These are phyloP conservation scores for Penicillium pulvis DNA, from an alignment of 495 filamentous ascomycete genomes.

Conservation along the genomic window DNA sequence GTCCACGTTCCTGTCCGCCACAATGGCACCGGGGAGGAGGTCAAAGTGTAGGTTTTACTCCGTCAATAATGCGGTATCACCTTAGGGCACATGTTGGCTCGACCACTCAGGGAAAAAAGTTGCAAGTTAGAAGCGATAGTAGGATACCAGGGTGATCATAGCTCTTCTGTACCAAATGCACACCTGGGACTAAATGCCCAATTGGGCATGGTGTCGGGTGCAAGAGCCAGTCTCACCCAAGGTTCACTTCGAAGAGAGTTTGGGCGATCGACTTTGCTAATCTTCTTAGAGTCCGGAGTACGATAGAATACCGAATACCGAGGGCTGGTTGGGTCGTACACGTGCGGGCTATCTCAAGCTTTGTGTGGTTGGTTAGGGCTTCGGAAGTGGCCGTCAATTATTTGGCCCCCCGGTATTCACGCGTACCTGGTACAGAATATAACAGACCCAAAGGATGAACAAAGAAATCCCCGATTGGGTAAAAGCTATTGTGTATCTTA, in stretches of 20 bases:
- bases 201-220: slow-evolving; percentile 15
- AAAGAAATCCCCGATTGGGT: slow-evolving; percentile 11
- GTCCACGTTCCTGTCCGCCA: slow-evolving; percentile 18
- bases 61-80: not conserved
- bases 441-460: slow-evolving; percentile 1
- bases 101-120: not conserved
- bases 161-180: slow-evolving; percentile 1
- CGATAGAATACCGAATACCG: slow-evolving; percentile 3
- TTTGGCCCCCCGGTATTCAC: not conserved
- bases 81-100: not conserved
- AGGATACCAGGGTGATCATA: slow-evolving; percentile 7
- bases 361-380: not conserved
- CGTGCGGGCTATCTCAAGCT: slow-evolving; percentile 5
- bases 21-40: slow-evolving; percentile 13
- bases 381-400: slow-evolving; percentile 10
- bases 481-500: slow-evolving; percentile 7
- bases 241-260: not conserved
- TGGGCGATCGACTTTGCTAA: slow-evolving; percentile 13
- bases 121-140: not conserved
- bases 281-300: slow-evolving; percentile 8
- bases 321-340: slow-evolving; percentile 7
- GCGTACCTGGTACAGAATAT: too few species aligned
- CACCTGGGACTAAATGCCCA: slow-evolving; percentile 11
- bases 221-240: slow-evolving; percentile 7
- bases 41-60: slow-evolving; percentile 17